Evolutionary conservation across 2,329 filamentous ascomycete genomes (phyloP).

Genomic region (Periconia digitata): DNA sequence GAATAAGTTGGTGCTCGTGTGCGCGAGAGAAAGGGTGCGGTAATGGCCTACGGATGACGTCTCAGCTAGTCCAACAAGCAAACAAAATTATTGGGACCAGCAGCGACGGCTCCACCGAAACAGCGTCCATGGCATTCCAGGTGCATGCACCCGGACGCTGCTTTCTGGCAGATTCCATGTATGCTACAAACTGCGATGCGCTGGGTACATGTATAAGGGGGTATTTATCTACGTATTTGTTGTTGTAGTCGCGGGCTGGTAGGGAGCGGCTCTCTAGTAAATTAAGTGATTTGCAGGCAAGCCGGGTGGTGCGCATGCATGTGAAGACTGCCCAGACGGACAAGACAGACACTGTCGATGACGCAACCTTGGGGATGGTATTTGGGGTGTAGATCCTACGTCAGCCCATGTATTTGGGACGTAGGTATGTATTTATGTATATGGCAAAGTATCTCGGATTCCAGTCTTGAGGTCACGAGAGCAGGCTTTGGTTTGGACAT

Average conservation of each 20-base stretch:
- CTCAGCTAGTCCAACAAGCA: conserved; percentile 10
- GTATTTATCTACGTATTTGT: background rate
- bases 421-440: background rate
- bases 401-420: background rate
- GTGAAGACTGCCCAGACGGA: background rate
- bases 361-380: too few relatives aligned
- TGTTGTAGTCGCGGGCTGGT: background rate
- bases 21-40: too few relatives aligned
- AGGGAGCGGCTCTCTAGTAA: background rate
- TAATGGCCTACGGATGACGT: conserved; percentile 9
- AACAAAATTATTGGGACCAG: conserved; percentile 9
- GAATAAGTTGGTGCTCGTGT: conserved; percentile 15
- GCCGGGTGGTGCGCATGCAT: background rate
- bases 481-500: background rate
- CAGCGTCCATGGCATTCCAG: conserved; percentile 7
- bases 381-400: too few relatives aligned
- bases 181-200: too few relatives aligned
- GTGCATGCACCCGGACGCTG: background rate
- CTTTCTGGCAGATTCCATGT: too few relatives aligned
- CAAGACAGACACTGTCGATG: background rate
- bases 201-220: too few relatives aligned
- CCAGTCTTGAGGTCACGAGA: background rate
- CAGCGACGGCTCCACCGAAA: conserved; percentile 9
- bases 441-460: too few relatives aligned
- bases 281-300: background rate